Base-by-base conservation (phyloP, 108 stramenopile genomes). In the Cyclotella atomus region DNA sequence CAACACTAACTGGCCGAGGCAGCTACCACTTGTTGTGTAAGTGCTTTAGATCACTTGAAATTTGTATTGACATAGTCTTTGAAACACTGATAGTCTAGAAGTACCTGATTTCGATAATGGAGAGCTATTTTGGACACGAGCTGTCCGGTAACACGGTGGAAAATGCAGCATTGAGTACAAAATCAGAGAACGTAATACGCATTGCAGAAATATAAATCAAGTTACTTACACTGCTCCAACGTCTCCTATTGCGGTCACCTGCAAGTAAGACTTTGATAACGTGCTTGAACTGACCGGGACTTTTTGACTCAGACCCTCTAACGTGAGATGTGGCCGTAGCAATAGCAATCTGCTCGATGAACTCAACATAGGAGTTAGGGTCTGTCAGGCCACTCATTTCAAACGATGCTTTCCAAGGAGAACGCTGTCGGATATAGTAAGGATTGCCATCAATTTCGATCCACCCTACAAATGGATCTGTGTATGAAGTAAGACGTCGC, bases 231-330 rank as follows among this genome's bases (percentile, higher is more conserved):
- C 71, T 43, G 41, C 77, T 71, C 89, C 89, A 90, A 0, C 76
- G 60, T 20, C 53, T 55, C 41, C 83, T 68, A 52, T 73, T 75
- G 29, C 60, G 54, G 47, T 73, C 56, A 17, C 69, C 69, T 23
- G 73, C 80, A 28, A 90, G 46, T 16, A 83, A 34, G 12, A 81
- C 50, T 65, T 77, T 75, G 45, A 90, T 79, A 8, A 86, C 87
- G 34, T 86, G 84, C 70, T 90, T 90, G 69, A 90, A 90, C 56
- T 85, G 75, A 12, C 71, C 89, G 2, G 89, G 89, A 20, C 76
- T 50, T 43, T 87, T 90, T 20, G 77, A 71, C 17, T 84, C 89
- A 5, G 83, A 65, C 1, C 87, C 89, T 73, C 89, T 75, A 0
- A 81, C 81, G 56, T 90, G 89, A 65, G 85, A 76, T 30, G 88